phyloP scores from a whole-genome alignment of 345 rosid genomes.

The Linum tenue region DNA sequence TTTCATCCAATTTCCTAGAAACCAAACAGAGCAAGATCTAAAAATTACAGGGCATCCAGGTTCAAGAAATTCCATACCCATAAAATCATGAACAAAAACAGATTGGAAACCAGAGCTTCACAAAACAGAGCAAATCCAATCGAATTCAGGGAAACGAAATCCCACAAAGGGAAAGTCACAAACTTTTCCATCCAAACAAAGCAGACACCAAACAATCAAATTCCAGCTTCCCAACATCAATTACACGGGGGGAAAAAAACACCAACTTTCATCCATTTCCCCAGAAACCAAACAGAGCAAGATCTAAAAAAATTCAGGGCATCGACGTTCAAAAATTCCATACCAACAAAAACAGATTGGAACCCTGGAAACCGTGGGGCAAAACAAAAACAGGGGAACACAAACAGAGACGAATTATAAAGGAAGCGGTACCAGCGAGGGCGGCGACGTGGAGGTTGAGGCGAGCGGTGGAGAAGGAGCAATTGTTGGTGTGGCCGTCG shows the following conservation, averaged over 20 bases:
- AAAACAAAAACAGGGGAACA: conserved; percentile 1
- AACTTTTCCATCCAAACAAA: too few relatives aligned
- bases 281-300: not conserved
- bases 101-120: too few relatives aligned
- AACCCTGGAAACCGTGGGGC: too few relatives aligned
- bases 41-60: not conserved
- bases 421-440: conserved; percentile 44
- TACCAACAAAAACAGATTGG: too few relatives aligned
- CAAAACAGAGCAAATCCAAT: too few relatives aligned
- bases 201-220: too few relatives aligned
- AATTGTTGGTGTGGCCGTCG: conserved; percentile 81
- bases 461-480: conserved; percentile 75
- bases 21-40: not conserved
- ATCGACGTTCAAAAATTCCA: too few relatives aligned
- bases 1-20: not conserved
- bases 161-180: too few relatives aligned
- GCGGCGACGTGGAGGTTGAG: conserved; percentile 80
- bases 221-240: too few relatives aligned
- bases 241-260: too few relatives aligned
- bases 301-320: not conserved
- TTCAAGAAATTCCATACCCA: not conserved
- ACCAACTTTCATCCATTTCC: too few relatives aligned
- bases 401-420: not conserved
- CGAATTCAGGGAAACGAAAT: not conserved
- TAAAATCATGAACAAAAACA: not conserved